These are phyloP conservation scores for Picea abies DNA, from an alignment of 83 land plant genomes.

Conservation along the genomic window DNA sequence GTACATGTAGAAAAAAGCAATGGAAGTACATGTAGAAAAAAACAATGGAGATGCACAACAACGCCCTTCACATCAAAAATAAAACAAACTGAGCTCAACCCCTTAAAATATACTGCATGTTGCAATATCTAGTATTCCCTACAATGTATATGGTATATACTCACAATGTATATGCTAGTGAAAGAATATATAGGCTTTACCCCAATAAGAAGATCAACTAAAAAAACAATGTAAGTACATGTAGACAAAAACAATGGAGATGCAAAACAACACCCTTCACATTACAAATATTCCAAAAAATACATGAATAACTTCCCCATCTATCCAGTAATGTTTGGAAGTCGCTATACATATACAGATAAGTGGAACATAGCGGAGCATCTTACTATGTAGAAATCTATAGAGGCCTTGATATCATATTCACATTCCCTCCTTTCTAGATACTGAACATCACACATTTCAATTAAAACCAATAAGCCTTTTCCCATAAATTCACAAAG, in stretches of 20 bases:
- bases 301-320: no score
- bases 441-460: slow-evolving; percentile 36
- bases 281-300: neutral
- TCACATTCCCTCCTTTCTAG: slow-evolving; percentile 75
- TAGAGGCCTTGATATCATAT: slow-evolving; percentile 49
- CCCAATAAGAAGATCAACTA: no score
- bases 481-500: no score
- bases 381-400: slow-evolving; percentile 52
- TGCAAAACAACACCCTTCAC: no score
- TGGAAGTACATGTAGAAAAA: neutral
- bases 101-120: no score
- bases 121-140: neutral
- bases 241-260: no score
- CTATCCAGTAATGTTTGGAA: neutral
- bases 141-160: neutral
- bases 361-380: neutral
- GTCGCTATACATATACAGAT: no score
- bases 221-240: no score
- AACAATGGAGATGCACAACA: neutral
- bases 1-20: neutral
- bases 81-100: no score
- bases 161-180: neutral
- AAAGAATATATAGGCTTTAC: neutral
- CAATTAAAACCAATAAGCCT: neutral
- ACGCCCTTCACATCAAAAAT: neutral